phyloP scores from a whole-genome alignment of 495 filamentous ascomycete species.

The Lasiosphaeria ovina region DNA sequence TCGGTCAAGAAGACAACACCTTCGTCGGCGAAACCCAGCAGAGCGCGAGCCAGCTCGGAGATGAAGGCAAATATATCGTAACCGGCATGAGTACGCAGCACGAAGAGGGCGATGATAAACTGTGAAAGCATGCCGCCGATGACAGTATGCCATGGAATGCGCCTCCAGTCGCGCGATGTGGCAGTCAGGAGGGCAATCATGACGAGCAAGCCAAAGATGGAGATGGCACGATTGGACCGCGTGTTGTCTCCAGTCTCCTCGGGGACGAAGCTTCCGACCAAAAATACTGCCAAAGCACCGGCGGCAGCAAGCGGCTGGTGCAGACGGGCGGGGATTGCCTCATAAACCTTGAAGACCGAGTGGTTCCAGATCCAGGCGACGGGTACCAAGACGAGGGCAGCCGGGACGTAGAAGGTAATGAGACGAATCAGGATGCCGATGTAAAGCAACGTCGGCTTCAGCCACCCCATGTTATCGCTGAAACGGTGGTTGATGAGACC shows the following conservation, averaged over 20 bases:
- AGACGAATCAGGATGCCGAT: constrained; percentile 71
- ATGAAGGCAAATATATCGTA: constrained; percentile 89
- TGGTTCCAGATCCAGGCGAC: constrained; percentile 64
- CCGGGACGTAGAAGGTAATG: constrained; percentile 69
- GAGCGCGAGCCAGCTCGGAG: constrained; percentile 61
- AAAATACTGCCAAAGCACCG: constrained; percentile 63
- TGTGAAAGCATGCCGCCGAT: constrained; percentile 82
- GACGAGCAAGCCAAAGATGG: constrained; percentile 75
- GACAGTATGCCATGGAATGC: constrained; percentile 83
- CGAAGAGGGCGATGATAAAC: constrained; percentile 85
- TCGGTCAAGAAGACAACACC: constrained; percentile 72
- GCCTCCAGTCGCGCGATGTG: constrained; percentile 68
- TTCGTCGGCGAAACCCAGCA: constrained; percentile 68
- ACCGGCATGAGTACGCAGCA: constrained; percentile 72
- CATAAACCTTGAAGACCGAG: constrained; percentile 53
- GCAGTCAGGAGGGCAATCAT: constrained; percentile 63
- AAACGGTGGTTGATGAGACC: constrained; percentile 71
- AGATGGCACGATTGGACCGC: constrained; percentile 72
- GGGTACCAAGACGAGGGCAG: constrained; percentile 61
- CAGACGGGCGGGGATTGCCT: constrained; percentile 59
- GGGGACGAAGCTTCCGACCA: constrained; percentile 72
- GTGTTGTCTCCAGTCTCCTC: constrained; percentile 71
- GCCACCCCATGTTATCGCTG: constrained; percentile 71
- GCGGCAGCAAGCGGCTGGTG: constrained; percentile 58
- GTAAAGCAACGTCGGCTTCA: constrained; percentile 81